Conservation (phyloP, 106 monocot genomes). For the Apostasia shenzhenica region DNA sequence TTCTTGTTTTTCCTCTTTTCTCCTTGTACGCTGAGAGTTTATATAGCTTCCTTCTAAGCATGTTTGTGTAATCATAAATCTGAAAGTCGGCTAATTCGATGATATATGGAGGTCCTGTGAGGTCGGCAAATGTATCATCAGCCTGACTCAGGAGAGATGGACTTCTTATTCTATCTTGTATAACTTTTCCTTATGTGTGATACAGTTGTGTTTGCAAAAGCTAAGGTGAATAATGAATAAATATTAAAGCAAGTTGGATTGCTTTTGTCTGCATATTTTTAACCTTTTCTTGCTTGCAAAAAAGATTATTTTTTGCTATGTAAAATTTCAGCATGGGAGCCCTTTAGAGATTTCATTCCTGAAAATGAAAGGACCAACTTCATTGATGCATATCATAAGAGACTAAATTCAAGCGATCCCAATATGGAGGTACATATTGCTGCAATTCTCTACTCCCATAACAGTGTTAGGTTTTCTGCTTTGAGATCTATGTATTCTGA, state of each 20-base stretch:
- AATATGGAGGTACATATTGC: conserved; percentile 21
- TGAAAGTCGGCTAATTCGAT: no score
- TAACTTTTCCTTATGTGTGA: no score
- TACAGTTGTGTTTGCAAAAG: neutral
- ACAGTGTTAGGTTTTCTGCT: neutral
- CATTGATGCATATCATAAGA: conserved; percentile 23
- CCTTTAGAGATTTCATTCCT: conserved; percentile 71
- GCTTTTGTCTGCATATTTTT: neutral
- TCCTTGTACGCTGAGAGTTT: no score
- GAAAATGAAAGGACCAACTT: conserved; percentile 22
- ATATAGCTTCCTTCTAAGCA: no score
- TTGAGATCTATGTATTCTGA: neutral
- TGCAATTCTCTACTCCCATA: conserved; percentile 49
- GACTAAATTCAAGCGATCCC: conserved; percentile 14
- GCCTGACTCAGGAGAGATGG: no score
- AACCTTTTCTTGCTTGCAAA: neutral
- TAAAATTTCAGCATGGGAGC: conserved; percentile 70
- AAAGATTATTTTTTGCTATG: neutral
- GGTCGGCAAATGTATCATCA: no score
- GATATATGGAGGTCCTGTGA: no score
- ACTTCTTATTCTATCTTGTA: no score
- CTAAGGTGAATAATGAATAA: neutral
- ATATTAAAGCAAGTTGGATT: neutral
- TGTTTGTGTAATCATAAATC: no score
- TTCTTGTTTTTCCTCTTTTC: no score